Percentiles rank a stretch among this genome's conserved stretches.
Evolutionary conservation across 129 eudicot species (phyloP).

Genomic region (Arctium lappa): DNA sequence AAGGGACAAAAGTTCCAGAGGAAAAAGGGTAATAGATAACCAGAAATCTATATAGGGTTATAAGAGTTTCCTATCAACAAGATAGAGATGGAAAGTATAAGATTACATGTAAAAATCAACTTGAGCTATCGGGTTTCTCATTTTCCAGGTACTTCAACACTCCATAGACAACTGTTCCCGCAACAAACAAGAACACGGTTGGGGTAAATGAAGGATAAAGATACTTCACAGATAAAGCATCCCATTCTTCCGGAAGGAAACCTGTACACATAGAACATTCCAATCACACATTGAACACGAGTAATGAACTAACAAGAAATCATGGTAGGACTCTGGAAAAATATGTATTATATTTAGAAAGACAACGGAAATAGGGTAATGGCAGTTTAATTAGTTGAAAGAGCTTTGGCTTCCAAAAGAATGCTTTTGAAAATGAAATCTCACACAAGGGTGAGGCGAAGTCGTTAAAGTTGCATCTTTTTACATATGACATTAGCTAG

Average conservation of each 20-base stretch:
- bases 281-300: background rate
- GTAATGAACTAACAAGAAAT: background rate
- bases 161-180: conserved; percentile 80
- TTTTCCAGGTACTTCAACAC: conserved; percentile 74
- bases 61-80: conserved; percentile 1
- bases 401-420: background rate
- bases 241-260: conserved; percentile 86
- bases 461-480: background rate
- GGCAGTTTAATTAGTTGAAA: too few relatives aligned
- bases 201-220: conserved; percentile 91
- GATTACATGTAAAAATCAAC: conserved; percentile 28
- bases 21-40: background rate
- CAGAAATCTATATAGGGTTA: background rate
- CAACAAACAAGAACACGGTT: conserved; percentile 80
- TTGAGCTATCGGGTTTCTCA: conserved; percentile 44
- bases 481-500: background rate
- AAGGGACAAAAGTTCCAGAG: background rate
- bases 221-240: conserved; percentile 72
- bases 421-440: background rate
- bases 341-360: background rate
- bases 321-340: background rate
- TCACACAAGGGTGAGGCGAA: background rate
- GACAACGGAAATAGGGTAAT: too few relatives aligned
- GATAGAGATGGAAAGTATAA: conserved; percentile 9
- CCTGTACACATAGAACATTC: conserved; percentile 42